Base-by-base conservation (phyloP, 2,329 filamentous ascomycete genomes). In the Periglandula ipomoeae region DNA sequence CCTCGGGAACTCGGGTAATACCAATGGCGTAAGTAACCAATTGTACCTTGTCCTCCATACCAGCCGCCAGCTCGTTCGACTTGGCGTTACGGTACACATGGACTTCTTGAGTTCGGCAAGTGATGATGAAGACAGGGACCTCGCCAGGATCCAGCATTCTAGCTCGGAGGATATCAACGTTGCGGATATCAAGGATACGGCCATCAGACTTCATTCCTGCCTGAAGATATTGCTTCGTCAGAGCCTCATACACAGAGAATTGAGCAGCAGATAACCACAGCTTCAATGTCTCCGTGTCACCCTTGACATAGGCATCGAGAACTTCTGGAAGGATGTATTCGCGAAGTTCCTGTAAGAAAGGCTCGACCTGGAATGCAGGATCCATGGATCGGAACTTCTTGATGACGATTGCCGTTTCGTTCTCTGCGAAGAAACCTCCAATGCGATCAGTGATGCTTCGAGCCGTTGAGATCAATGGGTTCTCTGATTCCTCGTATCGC, bases 1-100 rank as follows among this genome's bases (percentile, higher is more conserved):
- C 93, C 64, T 98, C 93, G 2, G 93, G 84, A 52, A 95, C 82
- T 56, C 93, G 78, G 3, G 93, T 98, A 52, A 98, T 86, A 59
- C 93, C 93, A 58, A 98, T 97, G 54, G 91, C 93, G 63, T 98
- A 98, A 2, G 93, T 97, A 57, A 98, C 93, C 58, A 95, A 83
- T 70, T 98, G 93, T 22, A 98, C 93, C 71, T 90, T 94, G 70
- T 98, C 93, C 69, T 98, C 93, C 89, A 96, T 97, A 39, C 93
- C 93, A 11, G 91, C 91, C 3, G 91, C 90, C 43, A 98, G 79
- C 67, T 96, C 77, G 55, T 84, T 84, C 1, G 85, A 85, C 76
- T 98, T 97, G 50, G 85, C 82, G 56, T 97, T 95, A 53, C 87
- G 81, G 73, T 96, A 98, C 15, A 97, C 90, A 64, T 98, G 93